A percentile compares a stretch with the other conserved stretches of the same genome.
Conservation (phyloP, 768 basidiomycete species). For the Lentinula sp. region DNA sequence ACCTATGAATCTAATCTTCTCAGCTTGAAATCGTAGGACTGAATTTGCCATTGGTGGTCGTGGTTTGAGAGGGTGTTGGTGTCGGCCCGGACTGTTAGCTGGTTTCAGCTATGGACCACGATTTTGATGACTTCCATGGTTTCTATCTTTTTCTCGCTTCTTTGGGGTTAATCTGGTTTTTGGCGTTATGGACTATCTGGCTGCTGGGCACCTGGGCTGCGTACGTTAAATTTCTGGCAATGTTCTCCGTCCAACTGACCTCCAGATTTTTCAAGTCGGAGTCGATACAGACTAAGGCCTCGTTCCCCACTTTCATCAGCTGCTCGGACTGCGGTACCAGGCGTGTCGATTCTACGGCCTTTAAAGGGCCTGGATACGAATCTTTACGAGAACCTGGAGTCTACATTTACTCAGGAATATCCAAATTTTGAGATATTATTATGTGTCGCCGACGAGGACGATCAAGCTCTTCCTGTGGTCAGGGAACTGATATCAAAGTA, state of each 20-base stretch:
- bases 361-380: conserved; percentile 94
- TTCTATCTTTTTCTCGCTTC: conserved; percentile 22
- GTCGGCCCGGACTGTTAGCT: background rate
- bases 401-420: conserved; percentile 89
- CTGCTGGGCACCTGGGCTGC: conserved; percentile 63
- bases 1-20: background rate
- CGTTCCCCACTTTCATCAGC: conserved; percentile 54
- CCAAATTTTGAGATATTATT: conserved; percentile 88
- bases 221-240: conserved; percentile 36
- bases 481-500: conserved; percentile 73
- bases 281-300: conserved; percentile 65
- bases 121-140: conserved; percentile 7
- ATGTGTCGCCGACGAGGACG: conserved; percentile 81
- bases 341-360: conserved; percentile 91
- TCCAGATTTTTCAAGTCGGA: conserved; percentile 43
- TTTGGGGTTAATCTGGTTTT: conserved; percentile 56
- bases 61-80: background rate
- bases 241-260: background rate
- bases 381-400: conserved; percentile 93
- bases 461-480: conserved; percentile 85
- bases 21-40: background rate
- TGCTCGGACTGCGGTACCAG: conserved; percentile 50
- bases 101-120: background rate
- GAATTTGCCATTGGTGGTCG: background rate
- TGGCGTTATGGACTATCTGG: conserved; percentile 55